phyloP scores from a whole-genome alignment of 768 basidiomycete species.

The Sarcomyxa edulis region DNA sequence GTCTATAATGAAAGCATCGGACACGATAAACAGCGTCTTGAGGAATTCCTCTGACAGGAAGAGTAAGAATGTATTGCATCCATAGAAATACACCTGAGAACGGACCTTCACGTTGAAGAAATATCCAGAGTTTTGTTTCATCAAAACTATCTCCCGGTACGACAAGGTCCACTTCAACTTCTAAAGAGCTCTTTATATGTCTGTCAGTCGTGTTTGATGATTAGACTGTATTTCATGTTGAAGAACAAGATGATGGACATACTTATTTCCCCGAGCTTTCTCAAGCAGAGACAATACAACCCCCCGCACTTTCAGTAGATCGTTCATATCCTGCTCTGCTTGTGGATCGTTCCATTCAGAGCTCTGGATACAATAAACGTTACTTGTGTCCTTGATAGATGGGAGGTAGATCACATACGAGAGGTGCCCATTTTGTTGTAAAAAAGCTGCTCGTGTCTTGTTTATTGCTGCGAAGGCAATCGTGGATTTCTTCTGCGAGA shows the following conservation, averaged over 20 bases:
- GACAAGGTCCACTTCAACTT: constrained; percentile 68
- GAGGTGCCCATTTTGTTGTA: constrained; percentile 55
- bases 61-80: not conserved
- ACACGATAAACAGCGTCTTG: constrained; percentile 77
- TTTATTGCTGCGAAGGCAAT: constrained; percentile 20
- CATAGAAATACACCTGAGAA: constrained; percentile 6
- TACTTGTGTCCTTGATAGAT: too few species aligned
- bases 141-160: constrained; percentile 31
- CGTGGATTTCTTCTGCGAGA: constrained; percentile 84
- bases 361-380: constrained; percentile 29
- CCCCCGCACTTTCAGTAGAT: constrained; percentile 54
- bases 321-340: constrained; percentile 58
- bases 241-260: constrained; percentile 13
- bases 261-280: constrained; percentile 74
- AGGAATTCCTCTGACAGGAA: constrained; percentile 42
- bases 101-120: constrained; percentile 43
- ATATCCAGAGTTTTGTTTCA: constrained; percentile 19
- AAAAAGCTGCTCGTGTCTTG: too few species aligned
- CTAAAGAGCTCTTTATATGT: constrained; percentile 67
- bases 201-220: constrained; percentile 27
- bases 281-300: constrained; percentile 68
- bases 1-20: constrained; percentile 53
- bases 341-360: constrained; percentile 56
- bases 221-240: not conserved
- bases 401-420: constrained; percentile 46